Conservation (phyloP, 371 early-diverging fungal species). For the Actinomortierella ambigua region DNA sequence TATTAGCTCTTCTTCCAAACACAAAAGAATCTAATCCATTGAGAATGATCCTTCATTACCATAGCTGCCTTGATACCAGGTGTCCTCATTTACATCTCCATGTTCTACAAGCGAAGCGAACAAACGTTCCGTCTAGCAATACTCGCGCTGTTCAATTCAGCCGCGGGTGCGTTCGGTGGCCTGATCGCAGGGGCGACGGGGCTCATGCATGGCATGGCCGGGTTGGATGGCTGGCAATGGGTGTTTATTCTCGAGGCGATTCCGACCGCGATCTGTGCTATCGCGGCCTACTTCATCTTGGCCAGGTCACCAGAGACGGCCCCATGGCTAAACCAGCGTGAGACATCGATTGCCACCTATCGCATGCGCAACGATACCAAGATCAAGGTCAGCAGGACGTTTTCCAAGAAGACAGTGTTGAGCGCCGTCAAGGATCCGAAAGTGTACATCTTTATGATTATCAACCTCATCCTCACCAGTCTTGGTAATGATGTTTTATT, state of each 20-base stretch:
- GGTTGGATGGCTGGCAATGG: conserved; percentile 38
- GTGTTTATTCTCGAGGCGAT: conserved; percentile 28
- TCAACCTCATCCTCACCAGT: conserved; percentile 16
- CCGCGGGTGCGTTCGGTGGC: conserved; percentile 24
- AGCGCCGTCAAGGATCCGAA: conserved; percentile 25
- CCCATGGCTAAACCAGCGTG: conserved; percentile 30
- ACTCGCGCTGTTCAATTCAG: conserved; percentile 23
- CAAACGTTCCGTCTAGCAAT: conserved; percentile 38
- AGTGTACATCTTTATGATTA: conserved; percentile 27
- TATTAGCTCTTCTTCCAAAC: too few relatives aligned
- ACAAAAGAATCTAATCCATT: not conserved
- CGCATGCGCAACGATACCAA: conserved; percentile 38
- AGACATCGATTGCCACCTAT: conserved; percentile 34
- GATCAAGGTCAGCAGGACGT: conserved; percentile 25
- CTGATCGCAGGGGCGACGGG: conserved; percentile 23
- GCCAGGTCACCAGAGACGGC: conserved; percentile 32
- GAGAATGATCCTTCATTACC: not conserved
- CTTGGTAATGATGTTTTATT: conserved; percentile 7
- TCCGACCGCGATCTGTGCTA: conserved; percentile 9
- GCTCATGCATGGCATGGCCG: conserved; percentile 15
- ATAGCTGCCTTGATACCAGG: conserved; percentile 35
- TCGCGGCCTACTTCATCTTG: conserved; percentile 18
- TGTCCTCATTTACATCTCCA: conserved; percentile 31
- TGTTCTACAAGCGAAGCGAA: conserved; percentile 38
- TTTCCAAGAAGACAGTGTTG: conserved; percentile 18